Percentiles rank a stretch among this genome's conserved stretches.
These are phyloP conservation scores for Bipolaris bicolor DNA, from an alignment of 2,329 filamentous ascomycete genomes.

Conservation along the genomic window DNA sequence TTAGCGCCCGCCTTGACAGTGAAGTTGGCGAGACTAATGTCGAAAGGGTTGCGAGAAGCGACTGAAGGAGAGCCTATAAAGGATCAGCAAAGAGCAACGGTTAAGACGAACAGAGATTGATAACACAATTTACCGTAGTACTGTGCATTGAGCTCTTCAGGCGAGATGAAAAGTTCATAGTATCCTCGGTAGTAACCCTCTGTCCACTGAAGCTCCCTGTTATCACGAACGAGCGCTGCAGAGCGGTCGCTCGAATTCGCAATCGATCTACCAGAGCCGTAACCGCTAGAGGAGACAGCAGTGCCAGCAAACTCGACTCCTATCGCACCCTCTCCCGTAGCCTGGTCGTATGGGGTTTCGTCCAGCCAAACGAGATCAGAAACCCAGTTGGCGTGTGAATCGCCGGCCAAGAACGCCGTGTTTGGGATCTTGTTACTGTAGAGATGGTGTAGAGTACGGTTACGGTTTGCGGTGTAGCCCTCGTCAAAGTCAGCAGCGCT, in stretches of 20 bases:
- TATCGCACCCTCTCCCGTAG: slow-evolving; percentile 48
- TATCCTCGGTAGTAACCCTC: slow-evolving; percentile 76
- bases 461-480: slow-evolving; percentile 70
- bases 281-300: slow-evolving; percentile 66
- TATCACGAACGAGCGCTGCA: slow-evolving; percentile 49
- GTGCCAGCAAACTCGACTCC: slow-evolving; percentile 64
- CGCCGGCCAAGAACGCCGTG: slow-evolving; percentile 73
- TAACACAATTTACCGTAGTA: slow-evolving; percentile 61
- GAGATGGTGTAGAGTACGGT: slow-evolving; percentile 69
- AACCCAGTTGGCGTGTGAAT: slow-evolving; percentile 68
- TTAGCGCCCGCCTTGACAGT: slow-evolving; percentile 68
- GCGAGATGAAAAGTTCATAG: slow-evolving; percentile 64
- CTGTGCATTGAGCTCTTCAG: slow-evolving; percentile 62
- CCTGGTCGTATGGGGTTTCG: slow-evolving; percentile 43
- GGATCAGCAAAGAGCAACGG: background rate
- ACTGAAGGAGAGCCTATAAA: slow-evolving; percentile 58
- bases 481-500: slow-evolving; percentile 39
- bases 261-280: slow-evolving; percentile 21
- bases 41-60: slow-evolving; percentile 63
- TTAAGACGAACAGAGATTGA: background rate
- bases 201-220: slow-evolving; percentile 71
- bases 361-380: slow-evolving; percentile 53
- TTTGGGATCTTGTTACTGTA: slow-evolving; percentile 71
- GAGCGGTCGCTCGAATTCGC: slow-evolving; percentile 58
- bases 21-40: slow-evolving; percentile 72